Conservation (phyloP, 805 yeast genomes). For the Lipomyces sp. region DNA sequence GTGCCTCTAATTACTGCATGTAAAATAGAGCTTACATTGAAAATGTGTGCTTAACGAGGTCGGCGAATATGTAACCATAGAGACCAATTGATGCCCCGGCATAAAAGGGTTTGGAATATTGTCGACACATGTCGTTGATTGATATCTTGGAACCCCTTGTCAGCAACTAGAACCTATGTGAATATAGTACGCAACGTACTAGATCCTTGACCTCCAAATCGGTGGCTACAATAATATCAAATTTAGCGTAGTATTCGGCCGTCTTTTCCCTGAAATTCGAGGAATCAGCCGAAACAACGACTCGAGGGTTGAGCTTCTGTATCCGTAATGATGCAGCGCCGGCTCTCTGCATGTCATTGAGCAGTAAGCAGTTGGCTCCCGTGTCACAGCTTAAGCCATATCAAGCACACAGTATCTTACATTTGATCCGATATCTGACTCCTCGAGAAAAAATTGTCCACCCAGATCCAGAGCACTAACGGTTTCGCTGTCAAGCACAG, state of each 20-base stretch:
- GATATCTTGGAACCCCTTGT: constrained; percentile 29
- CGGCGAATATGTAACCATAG: constrained; percentile 81
- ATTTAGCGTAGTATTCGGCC: constrained; percentile 54
- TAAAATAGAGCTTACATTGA: constrained; percentile 36
- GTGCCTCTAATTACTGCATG: constrained; percentile 39
- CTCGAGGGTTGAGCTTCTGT: constrained; percentile 80
- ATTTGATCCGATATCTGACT: constrained; percentile 57
- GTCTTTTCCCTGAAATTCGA: constrained; percentile 41
- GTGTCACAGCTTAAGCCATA: not conserved
- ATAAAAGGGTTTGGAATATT: constrained; percentile 66
- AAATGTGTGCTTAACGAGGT: constrained; percentile 65
- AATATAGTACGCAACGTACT: constrained; percentile 13
- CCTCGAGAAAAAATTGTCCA: constrained; percentile 73
- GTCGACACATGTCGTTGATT: constrained; percentile 64
- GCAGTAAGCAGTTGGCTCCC: not conserved
- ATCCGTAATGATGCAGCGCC: constrained; percentile 62
- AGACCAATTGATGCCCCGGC: constrained; percentile 74
- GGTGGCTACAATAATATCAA: constrained; percentile 77
- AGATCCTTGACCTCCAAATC: constrained; percentile 57
- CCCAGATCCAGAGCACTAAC: constrained; percentile 68
- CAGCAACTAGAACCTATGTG: not conserved
- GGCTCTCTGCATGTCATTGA: constrained; percentile 47
- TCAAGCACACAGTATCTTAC: constrained; percentile 14
- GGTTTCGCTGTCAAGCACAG: constrained; percentile 63
- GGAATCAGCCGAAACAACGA: constrained; percentile 54